Base-by-base conservation (phyloP, 352 stramenopile species). In the Globisporangium orthogonon region DNA sequence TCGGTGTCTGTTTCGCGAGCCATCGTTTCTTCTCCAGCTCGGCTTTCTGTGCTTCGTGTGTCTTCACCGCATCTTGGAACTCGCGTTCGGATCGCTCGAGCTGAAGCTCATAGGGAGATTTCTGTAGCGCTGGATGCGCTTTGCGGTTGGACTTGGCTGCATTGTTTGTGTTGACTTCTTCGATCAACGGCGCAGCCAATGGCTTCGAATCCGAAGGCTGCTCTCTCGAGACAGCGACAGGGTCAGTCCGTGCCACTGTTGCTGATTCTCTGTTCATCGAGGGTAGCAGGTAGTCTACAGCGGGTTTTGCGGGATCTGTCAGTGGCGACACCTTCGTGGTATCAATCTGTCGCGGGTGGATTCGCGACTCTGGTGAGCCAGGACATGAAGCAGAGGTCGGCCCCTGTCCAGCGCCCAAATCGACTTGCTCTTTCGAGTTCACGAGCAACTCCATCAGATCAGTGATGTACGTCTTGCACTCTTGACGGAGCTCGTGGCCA, bases 401-500 rank as follows among this genome's bases (percentile, higher is more conserved):
- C 17, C 50, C 52, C 3, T 14, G 9, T 17, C 31, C 11, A 29
- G 23, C 17, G 15, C 2, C 52, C 44, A 70, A 53, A 2, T 65
- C 55, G 6, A 54, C 33, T 0, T 29, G 31, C 28, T 86, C 67
- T 45, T 70, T 72, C 7, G 73, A 71, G 52, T 70, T 81, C 6
- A 93, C 77, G 11, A 97, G 65, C 18, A 87, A 63, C 30, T 95
- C 85, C n/a, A 97, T 56, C 33, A 97, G 58, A 29, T 96, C 80
- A 1, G 71, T 70, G 5, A 97, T 56, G 50, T 92, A 89, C 18
- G 63, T 55, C 60, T 97, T 97, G 18, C 75, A 77, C 66, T 97
- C 90, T 46, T 97, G 87, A 0, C 88, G 83, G 4, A 96, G 61
- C 56, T 96, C 87, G 56, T 97, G 90, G 0, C 90, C 90, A 18